Conservation (phyloP, 1,284 basidiomycete genomes). For the Phellinidium pouzarii region DNA sequence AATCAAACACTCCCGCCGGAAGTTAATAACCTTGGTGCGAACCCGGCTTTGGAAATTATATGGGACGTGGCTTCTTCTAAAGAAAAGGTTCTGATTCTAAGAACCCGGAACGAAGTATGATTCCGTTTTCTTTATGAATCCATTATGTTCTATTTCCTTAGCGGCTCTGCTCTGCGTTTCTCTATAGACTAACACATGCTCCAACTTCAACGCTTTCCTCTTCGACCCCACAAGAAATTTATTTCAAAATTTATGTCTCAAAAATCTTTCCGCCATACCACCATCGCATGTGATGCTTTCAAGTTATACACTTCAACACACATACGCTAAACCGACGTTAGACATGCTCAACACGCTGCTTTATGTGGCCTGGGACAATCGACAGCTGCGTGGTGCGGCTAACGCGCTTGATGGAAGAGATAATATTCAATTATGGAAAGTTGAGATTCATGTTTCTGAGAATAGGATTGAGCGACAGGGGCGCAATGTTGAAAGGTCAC, state of each 20-base stretch:
- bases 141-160: background rate
- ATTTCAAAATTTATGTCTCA: background rate
- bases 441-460: background rate
- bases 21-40: background rate
- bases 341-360: background rate
- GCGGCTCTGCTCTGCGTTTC: background rate
- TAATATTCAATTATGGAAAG: background rate
- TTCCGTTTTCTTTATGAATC: background rate
- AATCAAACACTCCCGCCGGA: background rate
- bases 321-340: background rate
- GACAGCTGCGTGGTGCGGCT: no score
- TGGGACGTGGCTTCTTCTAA: background rate
- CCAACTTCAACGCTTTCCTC: background rate
- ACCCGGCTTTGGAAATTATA: background rate
- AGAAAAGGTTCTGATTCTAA: conserved; percentile 1
- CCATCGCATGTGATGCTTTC: background rate
- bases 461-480: background rate
- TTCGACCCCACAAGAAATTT: background rate
- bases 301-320: background rate
- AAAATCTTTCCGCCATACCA: background rate
- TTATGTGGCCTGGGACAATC: background rate
- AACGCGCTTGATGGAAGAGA: background rate
- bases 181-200: no score
- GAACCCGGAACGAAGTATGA: background rate
- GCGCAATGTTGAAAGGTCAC: background rate